Percentiles rank a stretch among this genome's conserved stretches.
Conservation (phyloP, 495 filamentous ascomycete species). For the Penicillium fimorum region DNA sequence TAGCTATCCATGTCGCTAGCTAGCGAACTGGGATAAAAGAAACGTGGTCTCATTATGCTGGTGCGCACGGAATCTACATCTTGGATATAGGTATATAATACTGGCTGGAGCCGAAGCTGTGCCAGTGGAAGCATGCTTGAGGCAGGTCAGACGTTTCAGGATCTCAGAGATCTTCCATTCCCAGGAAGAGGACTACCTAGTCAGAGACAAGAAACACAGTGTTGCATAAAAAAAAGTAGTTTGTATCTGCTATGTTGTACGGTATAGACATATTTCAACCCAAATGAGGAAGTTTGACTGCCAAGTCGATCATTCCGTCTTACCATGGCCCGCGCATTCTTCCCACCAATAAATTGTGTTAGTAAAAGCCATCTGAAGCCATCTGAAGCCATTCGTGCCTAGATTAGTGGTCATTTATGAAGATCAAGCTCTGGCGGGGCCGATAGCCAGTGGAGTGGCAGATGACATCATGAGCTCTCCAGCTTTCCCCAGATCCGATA, state of each 20-base stretch:
- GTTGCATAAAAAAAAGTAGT: neutral
- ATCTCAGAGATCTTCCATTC: neutral
- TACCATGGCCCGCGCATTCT: neutral
- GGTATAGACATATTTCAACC: neutral
- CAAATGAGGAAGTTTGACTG: neutral
- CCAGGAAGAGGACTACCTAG: neutral
- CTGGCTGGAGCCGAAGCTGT: neutral
- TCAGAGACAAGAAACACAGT: neutral
- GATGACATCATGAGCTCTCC: neutral
- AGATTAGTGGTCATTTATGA: neutral
- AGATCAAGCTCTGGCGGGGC: neutral
- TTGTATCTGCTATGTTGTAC: neutral
- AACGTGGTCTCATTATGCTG: neutral
- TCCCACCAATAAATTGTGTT: neutral
- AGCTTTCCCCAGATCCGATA: slow-evolving; percentile 2
- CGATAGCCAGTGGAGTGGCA: neutral
- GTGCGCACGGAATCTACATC: neutral
- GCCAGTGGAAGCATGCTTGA: neutral
- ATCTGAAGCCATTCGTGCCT: neutral
- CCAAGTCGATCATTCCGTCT: neutral
- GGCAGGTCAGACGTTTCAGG: neutral
- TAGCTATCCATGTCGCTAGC: neutral
- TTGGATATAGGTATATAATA: neutral
- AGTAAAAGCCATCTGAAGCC: slow-evolving; percentile 4
- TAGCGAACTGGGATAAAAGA: neutral